Percentiles rank a stretch among this genome's conserved stretches.
phyloP scores from a whole-genome alignment of 441 rosid species.

The Croton setiger region DNA sequence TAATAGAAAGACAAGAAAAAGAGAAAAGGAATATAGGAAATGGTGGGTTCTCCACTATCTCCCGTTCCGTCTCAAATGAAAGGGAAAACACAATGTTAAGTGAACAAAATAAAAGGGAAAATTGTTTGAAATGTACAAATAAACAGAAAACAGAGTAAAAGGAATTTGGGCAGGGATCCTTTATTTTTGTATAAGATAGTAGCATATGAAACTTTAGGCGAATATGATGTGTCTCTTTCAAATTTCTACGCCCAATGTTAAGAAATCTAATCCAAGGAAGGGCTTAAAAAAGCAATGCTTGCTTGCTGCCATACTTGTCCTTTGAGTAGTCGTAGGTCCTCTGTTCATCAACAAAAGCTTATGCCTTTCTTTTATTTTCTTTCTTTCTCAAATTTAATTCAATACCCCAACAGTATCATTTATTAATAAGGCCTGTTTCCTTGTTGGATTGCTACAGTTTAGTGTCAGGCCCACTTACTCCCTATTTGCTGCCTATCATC shows the following conservation, averaged over 20 bases:
- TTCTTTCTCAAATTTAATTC: too few relatives aligned
- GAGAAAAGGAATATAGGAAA: too few relatives aligned
- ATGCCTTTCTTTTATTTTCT: too few relatives aligned
- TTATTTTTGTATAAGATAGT: not conserved
- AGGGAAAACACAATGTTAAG: not conserved
- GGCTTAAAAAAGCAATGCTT: slow-evolving; percentile 13
- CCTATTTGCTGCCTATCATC: not conserved
- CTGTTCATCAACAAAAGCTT: slow-evolving; percentile 16
- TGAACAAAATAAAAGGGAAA: not conserved
- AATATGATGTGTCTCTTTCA: slow-evolving; percentile 32
- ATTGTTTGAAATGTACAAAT: not conserved
- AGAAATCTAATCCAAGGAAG: not conserved
- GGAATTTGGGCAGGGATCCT: slow-evolving; percentile 7
- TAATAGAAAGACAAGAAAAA: too few relatives aligned
- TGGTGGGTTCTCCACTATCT: slow-evolving; percentile 1
- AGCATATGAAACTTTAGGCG: not conserved
- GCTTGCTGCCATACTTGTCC: slow-evolving; percentile 21
- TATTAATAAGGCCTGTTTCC: slow-evolving; percentile 14
- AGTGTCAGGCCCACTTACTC: slow-evolving; percentile 27
- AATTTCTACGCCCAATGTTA: slow-evolving; percentile 25
- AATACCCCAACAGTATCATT: not conserved
- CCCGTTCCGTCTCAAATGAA: slow-evolving; percentile 13
- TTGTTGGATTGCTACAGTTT: slow-evolving; percentile 16
- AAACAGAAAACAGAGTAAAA: slow-evolving; percentile 12
- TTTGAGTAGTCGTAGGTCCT: slow-evolving; percentile 19